Percentiles rank a stretch among this genome's conserved stretches.
phyloP scores from a whole-genome alignment of 2,329 filamentous ascomycete species.

The Stachybotrys elegans region DNA sequence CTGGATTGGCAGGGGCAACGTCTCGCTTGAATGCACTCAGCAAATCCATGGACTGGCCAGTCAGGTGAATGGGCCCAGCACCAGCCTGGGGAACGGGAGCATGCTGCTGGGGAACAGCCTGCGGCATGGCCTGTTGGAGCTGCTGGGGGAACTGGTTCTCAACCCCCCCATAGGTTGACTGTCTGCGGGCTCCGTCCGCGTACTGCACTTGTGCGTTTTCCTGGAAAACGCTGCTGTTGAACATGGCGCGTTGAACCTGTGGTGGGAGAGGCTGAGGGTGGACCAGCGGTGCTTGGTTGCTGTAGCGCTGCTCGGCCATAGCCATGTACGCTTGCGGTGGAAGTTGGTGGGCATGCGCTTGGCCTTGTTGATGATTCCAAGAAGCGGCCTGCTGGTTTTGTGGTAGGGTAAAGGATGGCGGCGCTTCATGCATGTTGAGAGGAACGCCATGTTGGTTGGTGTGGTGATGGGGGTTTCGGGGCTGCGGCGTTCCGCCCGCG shows the following conservation, averaged over 20 bases:
- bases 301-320: slow-evolving; percentile 14
- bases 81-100: not conserved
- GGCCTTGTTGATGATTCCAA: slow-evolving; percentile 11
- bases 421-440: slow-evolving; percentile 21
- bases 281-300: slow-evolving; percentile 18
- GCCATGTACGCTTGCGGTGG: slow-evolving; percentile 12
- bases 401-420: slow-evolving; percentile 23
- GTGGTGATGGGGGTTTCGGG: slow-evolving; percentile 52
- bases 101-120: slow-evolving; percentile 12
- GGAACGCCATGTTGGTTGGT: slow-evolving; percentile 36
- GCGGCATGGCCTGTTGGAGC: not conserved
- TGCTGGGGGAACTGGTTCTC: not conserved
- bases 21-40: slow-evolving; percentile 39
- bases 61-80: slow-evolving; percentile 24
- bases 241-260: slow-evolving; percentile 49
- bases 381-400: slow-evolving; percentile 12
- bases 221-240: slow-evolving; percentile 31
- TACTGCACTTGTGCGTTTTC: slow-evolving; percentile 14
- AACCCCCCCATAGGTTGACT: not conserved
- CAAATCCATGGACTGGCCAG: slow-evolving; percentile 36
- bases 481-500: slow-evolving; percentile 42
- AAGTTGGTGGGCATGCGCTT: slow-evolving; percentile 10
- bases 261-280: slow-evolving; percentile 49
- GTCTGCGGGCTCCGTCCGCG: not conserved
- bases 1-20: slow-evolving; percentile 7